A percentile compares a stretch with the other conserved stretches of the same genome.
Evolutionary conservation across 1,139 yeast species (phyloP).

Genomic region (Taphrina communis): DNA sequence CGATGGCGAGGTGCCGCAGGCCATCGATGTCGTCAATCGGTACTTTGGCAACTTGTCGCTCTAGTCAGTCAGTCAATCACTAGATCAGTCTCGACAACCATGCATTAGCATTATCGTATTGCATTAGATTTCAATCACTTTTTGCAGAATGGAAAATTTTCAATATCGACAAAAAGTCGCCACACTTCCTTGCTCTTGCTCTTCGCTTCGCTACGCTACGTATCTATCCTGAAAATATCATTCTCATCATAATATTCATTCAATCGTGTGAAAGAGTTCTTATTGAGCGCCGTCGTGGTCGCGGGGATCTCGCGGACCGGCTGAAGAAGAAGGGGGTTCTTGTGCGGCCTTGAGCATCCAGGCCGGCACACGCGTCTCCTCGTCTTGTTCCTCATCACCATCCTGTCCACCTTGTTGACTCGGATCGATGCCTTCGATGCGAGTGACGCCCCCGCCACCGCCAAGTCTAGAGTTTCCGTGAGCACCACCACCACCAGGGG

Average conservation of each 20-base stretch:
- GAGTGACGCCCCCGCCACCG: not conserved
- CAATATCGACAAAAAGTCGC: not conserved
- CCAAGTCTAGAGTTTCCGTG: too few species aligned
- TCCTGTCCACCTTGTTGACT: not conserved
- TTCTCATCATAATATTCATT: too few species aligned
- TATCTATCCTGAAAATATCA: not conserved
- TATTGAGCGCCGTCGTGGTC: conserved; percentile 29
- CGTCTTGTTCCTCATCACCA: not conserved
- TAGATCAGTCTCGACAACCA: not conserved
- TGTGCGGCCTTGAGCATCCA: conserved; percentile 16
- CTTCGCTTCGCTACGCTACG: not conserved
- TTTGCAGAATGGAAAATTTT: too few species aligned
- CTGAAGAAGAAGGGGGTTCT: not conserved
- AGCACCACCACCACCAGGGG: not conserved
- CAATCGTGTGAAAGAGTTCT: not conserved
- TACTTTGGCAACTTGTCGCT: conserved; percentile 22
- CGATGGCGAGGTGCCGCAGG: conserved; percentile 68
- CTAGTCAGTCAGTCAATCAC: not conserved
- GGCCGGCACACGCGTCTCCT: conserved; percentile 18
- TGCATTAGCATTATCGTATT: not conserved
- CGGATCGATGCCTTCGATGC: conserved; percentile 20
- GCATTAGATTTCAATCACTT: not conserved
- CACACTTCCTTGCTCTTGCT: not conserved
- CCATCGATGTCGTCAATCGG: conserved; percentile 65
- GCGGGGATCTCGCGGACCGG: not conserved